Conservation (phyloP, 225 moss, liverwort and hornwort genomes). For the Polytrichum commune region DNA sequence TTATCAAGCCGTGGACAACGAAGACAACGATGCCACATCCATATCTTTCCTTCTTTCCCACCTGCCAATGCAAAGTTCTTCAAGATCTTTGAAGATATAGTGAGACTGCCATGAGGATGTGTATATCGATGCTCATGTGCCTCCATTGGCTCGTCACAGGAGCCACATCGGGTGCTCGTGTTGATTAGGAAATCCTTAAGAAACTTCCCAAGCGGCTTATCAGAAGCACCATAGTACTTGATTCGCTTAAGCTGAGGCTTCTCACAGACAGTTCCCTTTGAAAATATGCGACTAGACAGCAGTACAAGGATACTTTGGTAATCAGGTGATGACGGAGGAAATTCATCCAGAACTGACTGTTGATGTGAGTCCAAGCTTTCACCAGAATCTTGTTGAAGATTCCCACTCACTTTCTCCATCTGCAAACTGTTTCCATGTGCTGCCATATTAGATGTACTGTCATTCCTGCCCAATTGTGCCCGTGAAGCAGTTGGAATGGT, state of each 20-base stretch:
- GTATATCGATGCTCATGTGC: slow-evolving; percentile 73
- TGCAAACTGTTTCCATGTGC: slow-evolving; percentile 17
- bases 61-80: slow-evolving; percentile 48
- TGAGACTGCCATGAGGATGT: slow-evolving; percentile 83
- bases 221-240: slow-evolving; percentile 61
- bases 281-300: slow-evolving; percentile 67
- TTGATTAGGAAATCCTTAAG: slow-evolving; percentile 70
- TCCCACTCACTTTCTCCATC: slow-evolving; percentile 26
- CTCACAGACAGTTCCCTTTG: slow-evolving; percentile 65
- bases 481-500: slow-evolving; percentile 32
- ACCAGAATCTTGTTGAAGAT: slow-evolving; percentile 21
- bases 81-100: slow-evolving; percentile 65
- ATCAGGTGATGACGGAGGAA: slow-evolving; percentile 66
- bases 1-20: slow-evolving; percentile 54
- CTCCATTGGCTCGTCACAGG: slow-evolving; percentile 73
- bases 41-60: slow-evolving; percentile 78
- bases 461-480: slow-evolving; percentile 19
- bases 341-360: slow-evolving; percentile 48
- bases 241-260: slow-evolving; percentile 71
- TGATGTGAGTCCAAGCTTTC: slow-evolving; percentile 26
- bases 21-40: slow-evolving; percentile 99
- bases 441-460: slow-evolving; percentile 15
- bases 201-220: slow-evolving; percentile 74
- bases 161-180: slow-evolving; percentile 41
- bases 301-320: slow-evolving; percentile 70